These are phyloP conservation scores for Polytrichum commune DNA, from an alignment of 225 moss, liverwort and hornwort genomes.

Conservation along the genomic window DNA sequence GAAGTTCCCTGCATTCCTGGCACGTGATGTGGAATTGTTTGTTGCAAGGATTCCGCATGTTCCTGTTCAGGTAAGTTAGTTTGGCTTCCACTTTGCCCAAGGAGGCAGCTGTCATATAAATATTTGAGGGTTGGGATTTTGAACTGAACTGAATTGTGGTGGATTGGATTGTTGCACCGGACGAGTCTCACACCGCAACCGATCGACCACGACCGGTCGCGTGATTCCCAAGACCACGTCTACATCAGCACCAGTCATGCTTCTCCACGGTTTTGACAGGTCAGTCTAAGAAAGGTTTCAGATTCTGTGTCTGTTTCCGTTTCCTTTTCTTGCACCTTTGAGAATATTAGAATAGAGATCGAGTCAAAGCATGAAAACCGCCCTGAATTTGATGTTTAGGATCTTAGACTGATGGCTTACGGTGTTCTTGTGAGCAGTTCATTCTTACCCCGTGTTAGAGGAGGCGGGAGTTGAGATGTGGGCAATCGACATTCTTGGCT, in stretches of 20 bases:
- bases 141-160: conserved; percentile 7
- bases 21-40: conserved; percentile 64
- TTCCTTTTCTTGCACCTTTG: no score
- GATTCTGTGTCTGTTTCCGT: no score
- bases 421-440: conserved; percentile 42
- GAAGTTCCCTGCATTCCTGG: conserved; percentile 71
- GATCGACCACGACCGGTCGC: conserved; percentile 69
- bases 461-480: conserved; percentile 71
- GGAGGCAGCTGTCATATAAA: neutral
- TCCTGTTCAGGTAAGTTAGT: conserved; percentile 79
- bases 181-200: conserved; percentile 70
- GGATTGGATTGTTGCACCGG: conserved; percentile 37
- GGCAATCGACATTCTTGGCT: conserved; percentile 91
- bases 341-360: no score
- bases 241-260: conserved; percentile 50
- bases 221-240: conserved; percentile 54
- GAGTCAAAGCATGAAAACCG: neutral
- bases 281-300: conserved; percentile 6
- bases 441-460: conserved; percentile 74
- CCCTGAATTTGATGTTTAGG: conserved; percentile 1
- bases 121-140: neutral
- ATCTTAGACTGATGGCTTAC: no score
- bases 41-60: conserved; percentile 82
- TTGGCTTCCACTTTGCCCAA: neutral
- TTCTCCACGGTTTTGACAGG: conserved; percentile 96